Evolutionary conservation across 2,329 filamentous ascomycete genomes (phyloP).

Genomic region (Arthrobotrys conoides): DNA sequence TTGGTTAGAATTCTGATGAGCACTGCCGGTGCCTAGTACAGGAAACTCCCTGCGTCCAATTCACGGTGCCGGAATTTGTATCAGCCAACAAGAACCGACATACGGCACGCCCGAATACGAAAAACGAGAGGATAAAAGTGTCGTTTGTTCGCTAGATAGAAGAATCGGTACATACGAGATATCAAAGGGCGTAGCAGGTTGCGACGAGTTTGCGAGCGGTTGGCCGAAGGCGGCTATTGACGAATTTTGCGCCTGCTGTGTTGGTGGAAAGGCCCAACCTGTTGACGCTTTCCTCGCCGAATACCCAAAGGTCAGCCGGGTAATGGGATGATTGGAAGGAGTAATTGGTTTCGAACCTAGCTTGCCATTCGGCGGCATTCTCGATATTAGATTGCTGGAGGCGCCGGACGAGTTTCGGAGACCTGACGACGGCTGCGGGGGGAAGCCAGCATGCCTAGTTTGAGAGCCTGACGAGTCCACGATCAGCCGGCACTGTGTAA

Average conservation of each 20-base stretch:
- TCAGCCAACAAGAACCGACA: constrained; percentile 32
- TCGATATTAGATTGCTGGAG: constrained; percentile 52
- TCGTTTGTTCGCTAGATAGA: neutral
- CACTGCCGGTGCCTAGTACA: constrained; percentile 59
- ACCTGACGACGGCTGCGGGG: constrained; percentile 54
- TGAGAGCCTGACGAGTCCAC: constrained; percentile 48
- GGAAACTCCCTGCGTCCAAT: constrained; percentile 58
- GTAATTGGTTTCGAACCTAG: constrained; percentile 42
- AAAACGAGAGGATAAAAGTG: neutral
- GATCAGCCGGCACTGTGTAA: constrained; percentile 32
- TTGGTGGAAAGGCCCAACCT: constrained; percentile 55
- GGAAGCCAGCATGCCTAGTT: constrained; percentile 58
- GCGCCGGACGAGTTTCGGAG: constrained; percentile 50
- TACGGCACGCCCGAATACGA: neutral
- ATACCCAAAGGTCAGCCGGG: constrained; percentile 15
- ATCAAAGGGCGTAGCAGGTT: constrained; percentile 58
- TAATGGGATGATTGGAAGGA: neutral
- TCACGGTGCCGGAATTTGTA: constrained; percentile 27
- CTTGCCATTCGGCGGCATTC: constrained; percentile 59
- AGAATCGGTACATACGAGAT: constrained; percentile 57
- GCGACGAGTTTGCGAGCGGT: constrained; percentile 48
- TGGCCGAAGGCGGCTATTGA: constrained; percentile 55
- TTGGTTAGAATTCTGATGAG: constrained; percentile 59
- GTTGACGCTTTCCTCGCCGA: constrained; percentile 42
- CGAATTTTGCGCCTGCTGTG: constrained; percentile 54